phyloP scores from a whole-genome alignment of 441 rosid species.

The Erysimum cheiri region DNA sequence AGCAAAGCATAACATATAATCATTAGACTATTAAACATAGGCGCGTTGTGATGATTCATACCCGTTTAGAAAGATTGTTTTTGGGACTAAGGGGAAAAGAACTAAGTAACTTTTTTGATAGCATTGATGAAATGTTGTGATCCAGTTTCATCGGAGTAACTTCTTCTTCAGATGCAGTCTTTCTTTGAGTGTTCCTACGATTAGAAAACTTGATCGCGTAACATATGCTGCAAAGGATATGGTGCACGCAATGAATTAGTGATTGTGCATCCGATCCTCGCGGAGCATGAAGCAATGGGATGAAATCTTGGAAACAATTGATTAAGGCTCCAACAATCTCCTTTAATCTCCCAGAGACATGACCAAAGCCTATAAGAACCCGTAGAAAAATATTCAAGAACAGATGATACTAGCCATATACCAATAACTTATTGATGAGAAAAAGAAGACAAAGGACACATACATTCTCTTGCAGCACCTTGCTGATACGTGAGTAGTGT shows the following conservation, averaged over 20 bases:
- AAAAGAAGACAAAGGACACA: constrained; percentile 40
- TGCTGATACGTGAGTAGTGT: constrained; percentile 64
- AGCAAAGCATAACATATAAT: neutral
- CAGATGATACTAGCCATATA: constrained; percentile 27
- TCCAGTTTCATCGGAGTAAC: constrained; percentile 48
- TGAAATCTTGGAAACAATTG: constrained; percentile 74
- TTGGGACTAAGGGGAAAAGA: constrained; percentile 67
- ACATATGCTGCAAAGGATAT: constrained; percentile 68
- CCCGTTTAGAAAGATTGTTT: constrained; percentile 66
- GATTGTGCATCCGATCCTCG: constrained; percentile 58
- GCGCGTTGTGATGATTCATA: constrained; percentile 32
- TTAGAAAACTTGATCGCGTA: constrained; percentile 60
- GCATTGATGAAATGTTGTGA: constrained; percentile 52
- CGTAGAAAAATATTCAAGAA: constrained; percentile 17
- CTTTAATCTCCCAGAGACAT: constrained; percentile 56
- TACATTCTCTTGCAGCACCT: constrained; percentile 49
- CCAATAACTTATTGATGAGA: constrained; percentile 15
- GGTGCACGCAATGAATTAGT: constrained; percentile 60
- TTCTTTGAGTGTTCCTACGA: constrained; percentile 43
- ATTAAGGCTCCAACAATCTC: constrained; percentile 76
- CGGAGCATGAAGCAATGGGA: constrained; percentile 57
- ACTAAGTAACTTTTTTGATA: constrained; percentile 65
- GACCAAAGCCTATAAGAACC: constrained; percentile 54
- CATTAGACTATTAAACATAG: constrained; percentile 4
- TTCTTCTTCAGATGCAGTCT: constrained; percentile 42